Conservation (phyloP, 176 grass and related monocot genomes). For the Alopecurus myosuroides region DNA sequence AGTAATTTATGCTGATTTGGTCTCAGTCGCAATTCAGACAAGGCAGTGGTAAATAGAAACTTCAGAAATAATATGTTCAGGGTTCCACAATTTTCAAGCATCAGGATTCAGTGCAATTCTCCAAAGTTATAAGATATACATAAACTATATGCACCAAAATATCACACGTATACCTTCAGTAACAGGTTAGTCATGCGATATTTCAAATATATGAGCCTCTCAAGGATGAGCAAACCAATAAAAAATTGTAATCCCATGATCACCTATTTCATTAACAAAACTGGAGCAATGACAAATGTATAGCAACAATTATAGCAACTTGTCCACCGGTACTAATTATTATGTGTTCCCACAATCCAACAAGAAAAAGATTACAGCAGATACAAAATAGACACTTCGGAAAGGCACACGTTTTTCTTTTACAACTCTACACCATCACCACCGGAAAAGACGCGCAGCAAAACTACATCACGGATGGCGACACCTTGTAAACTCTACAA, state of each 20-base stretch:
- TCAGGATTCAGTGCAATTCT: not conserved
- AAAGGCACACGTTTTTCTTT: slow-evolving; percentile 9
- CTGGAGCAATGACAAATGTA: not conserved
- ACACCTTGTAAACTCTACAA: slow-evolving; percentile 22
- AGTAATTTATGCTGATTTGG: not conserved
- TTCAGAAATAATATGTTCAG: not conserved
- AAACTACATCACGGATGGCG: slow-evolving; percentile 15
- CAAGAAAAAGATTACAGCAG: slow-evolving; percentile 25
- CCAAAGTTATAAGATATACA: not conserved
- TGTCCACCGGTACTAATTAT: slow-evolving; percentile 15
- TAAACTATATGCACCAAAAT: not conserved
- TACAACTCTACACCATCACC: slow-evolving; percentile 45
- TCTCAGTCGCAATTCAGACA: not conserved
- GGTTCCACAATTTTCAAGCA: not conserved
- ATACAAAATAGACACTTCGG: slow-evolving; percentile 25
- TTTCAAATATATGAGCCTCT: not conserved
- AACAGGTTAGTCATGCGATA: not conserved
- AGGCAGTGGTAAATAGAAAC: not conserved
- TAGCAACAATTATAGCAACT: slow-evolving; percentile 23
- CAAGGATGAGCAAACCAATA: not conserved
- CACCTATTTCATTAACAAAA: not conserved
- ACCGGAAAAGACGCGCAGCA: not conserved
- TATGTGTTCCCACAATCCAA: not conserved
- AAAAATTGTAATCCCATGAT: not conserved
- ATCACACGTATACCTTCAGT: not conserved